These are phyloP conservation scores for Sungouiella blattae DNA, from an alignment of 805 yeast species.

Conservation along the genomic window DNA sequence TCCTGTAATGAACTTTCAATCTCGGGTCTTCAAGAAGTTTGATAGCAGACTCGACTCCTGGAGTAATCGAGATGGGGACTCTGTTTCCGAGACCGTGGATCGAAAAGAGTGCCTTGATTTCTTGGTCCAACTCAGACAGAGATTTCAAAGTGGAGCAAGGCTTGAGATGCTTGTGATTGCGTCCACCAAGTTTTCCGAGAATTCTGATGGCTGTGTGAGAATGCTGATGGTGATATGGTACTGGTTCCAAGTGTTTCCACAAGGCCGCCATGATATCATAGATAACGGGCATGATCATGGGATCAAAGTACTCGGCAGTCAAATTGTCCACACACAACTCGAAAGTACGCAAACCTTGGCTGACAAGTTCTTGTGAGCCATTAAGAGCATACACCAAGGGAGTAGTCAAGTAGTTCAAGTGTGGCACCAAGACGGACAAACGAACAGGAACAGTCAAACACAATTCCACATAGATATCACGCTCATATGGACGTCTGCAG, in stretches of 20 bases:
- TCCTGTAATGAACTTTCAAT: slow-evolving; percentile 61
- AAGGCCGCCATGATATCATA: slow-evolving; percentile 92
- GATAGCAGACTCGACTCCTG: slow-evolving; percentile 79
- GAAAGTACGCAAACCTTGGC: slow-evolving; percentile 91
- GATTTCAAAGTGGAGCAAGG: slow-evolving; percentile 66
- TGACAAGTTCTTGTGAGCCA: slow-evolving; percentile 85
- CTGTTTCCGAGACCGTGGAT: slow-evolving; percentile 61
- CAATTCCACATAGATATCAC: slow-evolving; percentile 91
- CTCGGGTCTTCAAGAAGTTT: slow-evolving; percentile 67
- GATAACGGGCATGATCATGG: slow-evolving; percentile 93
- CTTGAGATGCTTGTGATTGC: slow-evolving; percentile 81
- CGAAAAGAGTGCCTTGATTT: slow-evolving; percentile 62
- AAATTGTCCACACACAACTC: slow-evolving; percentile 94
- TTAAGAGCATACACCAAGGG: slow-evolving; percentile 89
- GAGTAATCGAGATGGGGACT: slow-evolving; percentile 74
- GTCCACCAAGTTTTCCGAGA: slow-evolving; percentile 92
- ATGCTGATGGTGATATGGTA: slow-evolving; percentile 92
- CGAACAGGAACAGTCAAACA: slow-evolving; percentile 96
- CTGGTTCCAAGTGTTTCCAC: slow-evolving; percentile 86
- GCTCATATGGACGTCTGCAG: slow-evolving; percentile 83
- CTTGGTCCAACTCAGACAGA: slow-evolving; percentile 58
- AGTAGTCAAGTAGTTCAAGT: slow-evolving; percentile 78
- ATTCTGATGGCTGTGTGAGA: slow-evolving; percentile 92
- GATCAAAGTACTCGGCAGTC: slow-evolving; percentile 95
- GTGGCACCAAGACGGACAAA: slow-evolving; percentile 89